These are phyloP conservation scores for Thalassiosira livingstoniorum DNA, from an alignment of 352 stramenopile species.

Conservation along the genomic window DNA sequence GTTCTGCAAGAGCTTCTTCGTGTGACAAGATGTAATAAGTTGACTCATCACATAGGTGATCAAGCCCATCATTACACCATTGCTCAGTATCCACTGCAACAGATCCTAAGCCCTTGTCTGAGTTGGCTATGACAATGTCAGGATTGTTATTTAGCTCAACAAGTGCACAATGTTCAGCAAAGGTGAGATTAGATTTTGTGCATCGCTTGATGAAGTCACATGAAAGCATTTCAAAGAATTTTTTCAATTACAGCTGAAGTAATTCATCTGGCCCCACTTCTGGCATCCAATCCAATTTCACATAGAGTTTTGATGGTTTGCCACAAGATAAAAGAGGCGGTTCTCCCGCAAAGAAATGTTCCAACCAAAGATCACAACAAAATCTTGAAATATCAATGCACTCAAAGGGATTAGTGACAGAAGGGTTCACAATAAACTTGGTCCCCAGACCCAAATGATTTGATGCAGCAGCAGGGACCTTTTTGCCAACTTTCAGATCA, in stretches of 20 bases:
- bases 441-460: slow-evolving; percentile 4
- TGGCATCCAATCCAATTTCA: slow-evolving; percentile 10
- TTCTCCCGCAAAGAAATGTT: slow-evolving; percentile 13
- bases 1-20: not conserved
- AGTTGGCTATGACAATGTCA: slow-evolving; percentile 4
- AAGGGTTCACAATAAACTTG: slow-evolving; percentile 22
- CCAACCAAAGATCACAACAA: not conserved
- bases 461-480: not conserved
- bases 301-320: not conserved
- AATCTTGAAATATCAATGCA: slow-evolving; percentile 8
- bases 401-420: not conserved
- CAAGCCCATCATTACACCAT: not conserved
- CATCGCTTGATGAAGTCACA: not conserved
- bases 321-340: too few species aligned
- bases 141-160: not conserved
- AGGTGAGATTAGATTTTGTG: not conserved
- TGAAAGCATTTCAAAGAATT: not conserved
- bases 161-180: not conserved
- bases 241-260: not conserved
- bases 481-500: slow-evolving; percentile 8
- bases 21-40: not conserved
- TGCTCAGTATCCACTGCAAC: not conserved
- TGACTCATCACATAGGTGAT: not conserved
- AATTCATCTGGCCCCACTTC: not conserved
- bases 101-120: slow-evolving; percentile 16